Percentiles rank a stretch among this genome's conserved stretches.
Conservation (phyloP, 2,329 filamentous ascomycete genomes). For the Arthrobotrys pseudoclavata region DNA sequence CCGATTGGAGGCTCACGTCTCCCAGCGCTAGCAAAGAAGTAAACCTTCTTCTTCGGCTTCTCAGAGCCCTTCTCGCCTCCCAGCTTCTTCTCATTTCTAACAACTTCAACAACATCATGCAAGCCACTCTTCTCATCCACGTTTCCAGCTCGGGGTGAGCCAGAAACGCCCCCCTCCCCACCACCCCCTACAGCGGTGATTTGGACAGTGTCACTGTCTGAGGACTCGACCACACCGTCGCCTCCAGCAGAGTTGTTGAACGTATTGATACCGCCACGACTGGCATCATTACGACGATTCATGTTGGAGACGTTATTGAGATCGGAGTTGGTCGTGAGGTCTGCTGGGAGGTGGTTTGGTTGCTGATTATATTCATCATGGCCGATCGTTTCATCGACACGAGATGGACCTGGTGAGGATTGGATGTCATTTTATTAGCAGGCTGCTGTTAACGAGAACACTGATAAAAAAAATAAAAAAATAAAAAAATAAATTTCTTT, state of each 20-base stretch:
- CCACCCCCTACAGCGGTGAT: conserved; percentile 52
- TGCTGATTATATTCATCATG: conserved; percentile 72
- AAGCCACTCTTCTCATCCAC: conserved; percentile 48
- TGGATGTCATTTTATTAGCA: conserved; percentile 39
- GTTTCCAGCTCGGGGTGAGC: conserved; percentile 44
- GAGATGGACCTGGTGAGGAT: conserved; percentile 66
- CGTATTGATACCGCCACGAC: conserved; percentile 52
- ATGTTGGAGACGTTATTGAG: conserved; percentile 71
- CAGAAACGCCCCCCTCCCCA: conserved; percentile 53
- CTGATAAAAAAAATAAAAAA: background rate
- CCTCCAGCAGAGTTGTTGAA: conserved; percentile 51
- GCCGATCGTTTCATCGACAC: conserved; percentile 66
- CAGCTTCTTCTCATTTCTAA: conserved; percentile 21
- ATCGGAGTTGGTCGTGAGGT: conserved; percentile 73
- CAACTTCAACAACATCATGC: conserved; percentile 43
- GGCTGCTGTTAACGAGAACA: background rate
- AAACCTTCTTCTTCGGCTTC: conserved; percentile 43
- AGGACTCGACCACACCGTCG: conserved; percentile 43
- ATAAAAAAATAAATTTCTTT: background rate
- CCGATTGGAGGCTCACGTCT: conserved; percentile 52
- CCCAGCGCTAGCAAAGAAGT: conserved; percentile 50
- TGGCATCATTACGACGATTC: conserved; percentile 50
- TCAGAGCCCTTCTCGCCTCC: conserved; percentile 18
- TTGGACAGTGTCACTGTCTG: conserved; percentile 24
- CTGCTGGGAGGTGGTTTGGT: conserved; percentile 70